Percentiles rank a stretch among this genome's conserved stretches.
These are phyloP conservation scores for Diospyros lotus DNA, from an alignment of 148 eudicot species.

Conservation along the genomic window DNA sequence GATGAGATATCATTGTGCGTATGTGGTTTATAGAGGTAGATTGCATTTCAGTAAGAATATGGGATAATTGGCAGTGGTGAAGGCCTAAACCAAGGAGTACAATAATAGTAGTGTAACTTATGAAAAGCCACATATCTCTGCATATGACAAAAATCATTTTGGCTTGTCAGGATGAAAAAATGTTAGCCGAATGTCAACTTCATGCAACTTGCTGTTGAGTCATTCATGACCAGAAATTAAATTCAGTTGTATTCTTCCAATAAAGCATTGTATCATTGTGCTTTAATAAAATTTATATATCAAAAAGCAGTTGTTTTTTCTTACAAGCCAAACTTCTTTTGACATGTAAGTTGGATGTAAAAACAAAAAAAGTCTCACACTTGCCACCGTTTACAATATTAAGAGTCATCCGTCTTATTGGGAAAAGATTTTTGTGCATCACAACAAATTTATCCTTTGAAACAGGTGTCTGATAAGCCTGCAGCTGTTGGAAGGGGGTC, in stretches of 20 bases:
- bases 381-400: not conserved
- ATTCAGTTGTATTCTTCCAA: not conserved
- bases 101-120: not conserved
- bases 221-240: not conserved
- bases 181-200: not conserved
- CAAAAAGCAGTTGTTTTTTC: not conserved
- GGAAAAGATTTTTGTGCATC: not conserved
- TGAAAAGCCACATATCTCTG: not conserved
- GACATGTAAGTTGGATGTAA: not conserved
- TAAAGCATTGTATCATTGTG: slow-evolving; percentile 5
- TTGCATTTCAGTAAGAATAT: not conserved
- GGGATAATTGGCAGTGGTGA: not conserved
- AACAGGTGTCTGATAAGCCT: slow-evolving; percentile 53
- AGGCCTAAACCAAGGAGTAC: not conserved
- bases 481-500: slow-evolving; percentile 32
- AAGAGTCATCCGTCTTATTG: not conserved
- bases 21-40: not conserved
- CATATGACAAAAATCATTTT: not conserved
- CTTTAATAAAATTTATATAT: not conserved
- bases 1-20: too few species aligned
- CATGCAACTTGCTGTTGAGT: too few species aligned
- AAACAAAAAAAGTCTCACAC: too few species aligned
- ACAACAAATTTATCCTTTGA: not conserved
- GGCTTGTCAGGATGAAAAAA: not conserved
- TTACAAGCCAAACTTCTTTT: not conserved